These are phyloP conservation scores for Phalaenopsis aphrodite DNA, from an alignment of 106 monocot genomes.

Conservation along the genomic window DNA sequence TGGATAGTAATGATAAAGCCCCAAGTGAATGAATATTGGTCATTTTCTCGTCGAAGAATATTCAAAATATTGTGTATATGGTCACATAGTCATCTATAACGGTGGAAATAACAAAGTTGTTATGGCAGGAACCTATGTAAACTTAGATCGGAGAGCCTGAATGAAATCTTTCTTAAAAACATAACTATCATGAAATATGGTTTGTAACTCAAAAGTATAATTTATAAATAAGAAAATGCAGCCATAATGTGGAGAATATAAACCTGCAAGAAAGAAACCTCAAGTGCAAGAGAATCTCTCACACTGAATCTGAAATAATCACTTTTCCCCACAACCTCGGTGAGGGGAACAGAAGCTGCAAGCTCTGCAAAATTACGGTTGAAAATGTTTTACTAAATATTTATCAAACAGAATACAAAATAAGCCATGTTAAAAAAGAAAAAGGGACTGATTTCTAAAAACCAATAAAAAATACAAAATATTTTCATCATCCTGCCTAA, in stretches of 20 bases:
- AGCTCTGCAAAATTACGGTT: slow-evolving; percentile 46
- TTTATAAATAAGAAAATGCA: background rate
- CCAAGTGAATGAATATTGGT: background rate
- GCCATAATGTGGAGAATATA: background rate
- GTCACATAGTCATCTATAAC: background rate
- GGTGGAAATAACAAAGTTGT: background rate
- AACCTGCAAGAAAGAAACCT: slow-evolving; percentile 95
- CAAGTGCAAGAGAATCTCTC: slow-evolving; percentile 94
- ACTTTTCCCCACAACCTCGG: slow-evolving; percentile 86
- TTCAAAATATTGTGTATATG: background rate
- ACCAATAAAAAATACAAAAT: too few species aligned
- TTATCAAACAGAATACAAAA: background rate
- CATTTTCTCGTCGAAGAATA: background rate
- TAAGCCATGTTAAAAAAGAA: background rate
- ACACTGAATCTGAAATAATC: slow-evolving; percentile 92
- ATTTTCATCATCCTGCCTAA: too few species aligned
- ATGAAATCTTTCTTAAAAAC: background rate
- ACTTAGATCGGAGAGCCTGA: background rate
- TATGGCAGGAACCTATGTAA: background rate
- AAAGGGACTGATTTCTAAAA: too few species aligned
- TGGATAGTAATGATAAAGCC: background rate
- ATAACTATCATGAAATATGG: background rate
- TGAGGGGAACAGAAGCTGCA: slow-evolving; percentile 80
- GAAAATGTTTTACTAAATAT: background rate
- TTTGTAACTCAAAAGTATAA: background rate